phyloP scores from a whole-genome alignment of 2,329 filamentous ascomycete species.

The Nemania sp. region DNA sequence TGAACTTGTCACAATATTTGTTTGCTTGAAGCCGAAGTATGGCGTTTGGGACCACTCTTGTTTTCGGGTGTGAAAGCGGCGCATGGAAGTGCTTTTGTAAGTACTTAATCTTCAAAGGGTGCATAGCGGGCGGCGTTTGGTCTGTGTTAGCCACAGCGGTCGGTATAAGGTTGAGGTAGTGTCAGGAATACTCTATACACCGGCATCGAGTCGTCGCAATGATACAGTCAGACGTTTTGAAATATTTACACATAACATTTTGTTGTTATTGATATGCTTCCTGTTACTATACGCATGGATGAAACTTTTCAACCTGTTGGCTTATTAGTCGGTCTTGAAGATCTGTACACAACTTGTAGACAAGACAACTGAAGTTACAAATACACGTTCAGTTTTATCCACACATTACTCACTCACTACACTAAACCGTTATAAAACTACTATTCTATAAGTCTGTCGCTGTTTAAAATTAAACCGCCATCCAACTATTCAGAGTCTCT shows the following conservation, averaged over 20 bases:
- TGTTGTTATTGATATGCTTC: too few relatives aligned
- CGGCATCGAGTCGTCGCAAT: background rate
- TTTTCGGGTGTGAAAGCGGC: background rate
- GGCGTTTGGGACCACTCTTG: background rate
- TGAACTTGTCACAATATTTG: conserved; percentile 56
- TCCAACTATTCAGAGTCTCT: too few relatives aligned
- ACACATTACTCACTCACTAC: too few relatives aligned
- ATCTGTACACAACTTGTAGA: too few relatives aligned
- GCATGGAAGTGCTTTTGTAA: conserved; percentile 8
- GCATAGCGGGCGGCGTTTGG: conserved; percentile 21
- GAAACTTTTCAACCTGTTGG: too few relatives aligned
- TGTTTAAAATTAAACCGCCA: too few relatives aligned
- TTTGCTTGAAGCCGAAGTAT: conserved; percentile 37
- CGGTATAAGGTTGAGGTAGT: conserved; percentile 1
- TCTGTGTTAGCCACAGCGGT: background rate
- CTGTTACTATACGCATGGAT: too few relatives aligned
- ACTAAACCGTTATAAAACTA: too few relatives aligned
- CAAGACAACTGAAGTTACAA: too few relatives aligned
- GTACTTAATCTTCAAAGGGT: conserved; percentile 3
- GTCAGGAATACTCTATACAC: background rate
- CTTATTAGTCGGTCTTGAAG: too few relatives aligned
- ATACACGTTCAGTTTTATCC: too few relatives aligned
- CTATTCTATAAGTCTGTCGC: too few relatives aligned
- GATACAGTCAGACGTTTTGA: background rate
- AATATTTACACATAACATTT: background rate